Evolutionary conservation across 208 protist genomes (phyloP).

Genomic region (Trypanosoma conorhini): DNA sequence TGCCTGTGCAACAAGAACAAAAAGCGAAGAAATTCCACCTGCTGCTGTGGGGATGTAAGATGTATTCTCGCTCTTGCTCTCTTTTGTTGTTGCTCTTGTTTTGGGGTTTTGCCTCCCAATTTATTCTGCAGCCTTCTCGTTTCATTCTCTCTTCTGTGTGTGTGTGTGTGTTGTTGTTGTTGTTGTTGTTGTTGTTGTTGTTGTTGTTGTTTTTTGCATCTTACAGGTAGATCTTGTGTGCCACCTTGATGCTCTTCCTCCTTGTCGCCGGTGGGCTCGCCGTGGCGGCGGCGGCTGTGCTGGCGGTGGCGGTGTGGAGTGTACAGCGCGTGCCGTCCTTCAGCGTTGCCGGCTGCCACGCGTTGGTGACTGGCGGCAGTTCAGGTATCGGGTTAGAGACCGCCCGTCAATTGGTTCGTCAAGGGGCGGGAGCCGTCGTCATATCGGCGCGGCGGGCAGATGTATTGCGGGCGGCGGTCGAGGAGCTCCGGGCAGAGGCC

Average conservation of each 20-base stretch:
- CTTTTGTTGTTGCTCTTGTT: too few species aligned
- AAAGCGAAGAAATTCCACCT: too few species aligned
- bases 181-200: too few species aligned
- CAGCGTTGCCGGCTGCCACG: constrained; percentile 44
- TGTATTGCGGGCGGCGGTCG: constrained; percentile 53
- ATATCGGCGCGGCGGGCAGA: constrained; percentile 71
- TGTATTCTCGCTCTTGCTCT: too few species aligned
- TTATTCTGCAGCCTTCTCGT: too few species aligned
- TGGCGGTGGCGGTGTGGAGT: constrained; percentile 35
- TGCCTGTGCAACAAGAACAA: too few species aligned
- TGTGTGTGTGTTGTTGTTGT: not conserved
- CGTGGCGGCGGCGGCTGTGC: constrained; percentile 19
- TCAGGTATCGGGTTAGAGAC: constrained; percentile 82
- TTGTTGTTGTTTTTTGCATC: not conserved
- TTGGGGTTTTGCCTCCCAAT: too few species aligned
- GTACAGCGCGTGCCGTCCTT: constrained; percentile 55
- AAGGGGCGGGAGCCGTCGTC: constrained; percentile 54
- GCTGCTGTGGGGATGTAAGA: too few species aligned
- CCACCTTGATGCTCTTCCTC: constrained; percentile 14
- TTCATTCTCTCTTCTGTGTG: not conserved
- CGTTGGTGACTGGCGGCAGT: constrained; percentile 86
- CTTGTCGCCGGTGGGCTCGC: constrained; percentile 15
- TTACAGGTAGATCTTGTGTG: not conserved
- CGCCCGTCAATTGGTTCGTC: constrained; percentile 52
- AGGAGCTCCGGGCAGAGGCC: constrained; percentile 34